Evolutionary conservation across 1,139 yeast genomes (phyloP), one percentile per base, ranked within the genome.

Genomic region (Diutina neorugosa): DNA sequence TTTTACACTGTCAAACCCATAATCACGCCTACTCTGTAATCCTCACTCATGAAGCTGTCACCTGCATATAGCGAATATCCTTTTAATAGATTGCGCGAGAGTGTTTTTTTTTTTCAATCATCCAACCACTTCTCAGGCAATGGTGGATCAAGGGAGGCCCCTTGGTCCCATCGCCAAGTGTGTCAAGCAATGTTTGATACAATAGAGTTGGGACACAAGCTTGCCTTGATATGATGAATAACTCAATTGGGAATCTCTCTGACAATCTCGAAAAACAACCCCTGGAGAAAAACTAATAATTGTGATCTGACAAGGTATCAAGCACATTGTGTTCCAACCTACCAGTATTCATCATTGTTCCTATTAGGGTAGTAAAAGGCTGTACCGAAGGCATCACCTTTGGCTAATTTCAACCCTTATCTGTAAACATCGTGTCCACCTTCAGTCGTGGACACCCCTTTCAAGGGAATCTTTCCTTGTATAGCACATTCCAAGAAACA

Each of bases 181-280:
- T 31, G 12, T 31, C 37, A 3, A 31, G 12, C 37, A 31, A 5
- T 31, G 37, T 11, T 31, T 31, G 37, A 31, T 31, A 14, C 37
- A 14, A 31, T 2, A 9, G 37, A 4, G 37, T 31, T 31, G 37
- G 37, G 12, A 31, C 37, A 31, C 16, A 11, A 11, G 37, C 16
- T 11, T 42, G 11, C 21, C 44, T 42, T 42, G 19, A 18, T 44
- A 61, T 66, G 69, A 64, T 65, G 69, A 65, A 21, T 61, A 48
- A 59, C 59, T 67, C 68, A 66, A 66, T 66, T 67, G 70, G 70
- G 70, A 67, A 67, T 67, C 69, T 67, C 70, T 67, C 70, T 66
- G 44, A 37, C 44, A 69, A 67, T 69, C 63, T 65, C 62, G 67
- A 67, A 62, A 63, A 64, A 6, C 9, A 31, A 56, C 57, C 55